Percentiles rank a stretch among this genome's conserved stretches.
These are phyloP conservation scores for Chaetomiaceae sp. DNA, from an alignment of 2,329 filamentous ascomycete genomes.

Conservation along the genomic window DNA sequence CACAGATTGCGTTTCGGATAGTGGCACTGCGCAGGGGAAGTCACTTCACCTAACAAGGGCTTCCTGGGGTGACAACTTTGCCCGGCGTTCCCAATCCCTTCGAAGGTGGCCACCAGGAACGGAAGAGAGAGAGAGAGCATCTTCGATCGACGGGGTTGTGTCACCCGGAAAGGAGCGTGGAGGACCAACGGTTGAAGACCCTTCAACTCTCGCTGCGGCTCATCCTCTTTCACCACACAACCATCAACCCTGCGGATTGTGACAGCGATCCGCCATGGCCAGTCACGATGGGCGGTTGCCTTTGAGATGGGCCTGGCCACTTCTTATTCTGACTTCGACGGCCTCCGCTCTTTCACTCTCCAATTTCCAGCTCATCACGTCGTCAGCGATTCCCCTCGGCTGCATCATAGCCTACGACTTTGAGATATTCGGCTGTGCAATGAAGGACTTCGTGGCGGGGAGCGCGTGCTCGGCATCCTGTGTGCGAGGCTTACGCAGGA, in stretches of 20 bases:
- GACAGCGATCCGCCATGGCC: constrained; percentile 14
- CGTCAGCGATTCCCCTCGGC: constrained; percentile 33
- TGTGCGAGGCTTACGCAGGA: constrained; percentile 60
- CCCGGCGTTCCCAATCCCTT: neutral
- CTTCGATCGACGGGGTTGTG: neutral
- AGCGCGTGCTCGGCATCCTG: constrained; percentile 38
- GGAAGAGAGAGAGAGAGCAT: neutral
- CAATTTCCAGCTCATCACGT: constrained; percentile 39
- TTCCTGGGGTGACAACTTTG: neutral
- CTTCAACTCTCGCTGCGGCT: neutral
- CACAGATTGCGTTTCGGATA: constrained; percentile 20
- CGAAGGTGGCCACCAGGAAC: neutral
- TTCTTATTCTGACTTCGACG: constrained; percentile 25
- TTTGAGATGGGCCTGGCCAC: constrained; percentile 11
- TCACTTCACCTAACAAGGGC: constrained; percentile 8
- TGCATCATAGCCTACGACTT: constrained; percentile 42
- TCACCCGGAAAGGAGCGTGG: constrained; percentile 5
- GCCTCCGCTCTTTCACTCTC: constrained; percentile 35
- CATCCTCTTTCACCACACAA: neutral
- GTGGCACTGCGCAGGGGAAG: constrained; percentile 7
- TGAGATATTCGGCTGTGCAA: constrained; percentile 36
- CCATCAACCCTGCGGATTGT: neutral
- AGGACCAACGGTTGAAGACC: neutral
- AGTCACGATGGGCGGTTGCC: constrained; percentile 1
- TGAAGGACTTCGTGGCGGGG: constrained; percentile 34